Evolutionary conservation across 129 eudicot species (phyloP).

Genomic region (Centrapalus pauciflorus): DNA sequence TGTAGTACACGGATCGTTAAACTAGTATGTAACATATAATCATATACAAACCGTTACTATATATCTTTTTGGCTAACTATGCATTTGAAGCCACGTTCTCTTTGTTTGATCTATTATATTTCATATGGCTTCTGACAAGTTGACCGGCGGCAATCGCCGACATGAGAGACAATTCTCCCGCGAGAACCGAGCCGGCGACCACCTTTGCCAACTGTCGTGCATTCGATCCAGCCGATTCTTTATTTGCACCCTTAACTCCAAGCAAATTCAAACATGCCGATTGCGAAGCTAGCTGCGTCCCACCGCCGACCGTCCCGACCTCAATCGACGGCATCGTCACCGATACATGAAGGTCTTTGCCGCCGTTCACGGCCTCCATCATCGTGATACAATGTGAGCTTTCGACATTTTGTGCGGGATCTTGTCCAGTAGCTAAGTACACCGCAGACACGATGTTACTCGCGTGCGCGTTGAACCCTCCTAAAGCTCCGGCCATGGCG

Average conservation of each 20-base stretch:
- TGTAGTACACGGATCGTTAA: no score
- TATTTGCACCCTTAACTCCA: conserved; percentile 48
- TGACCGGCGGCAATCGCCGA: conserved; percentile 49
- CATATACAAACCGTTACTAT: no score
- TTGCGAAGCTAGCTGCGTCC: conserved; percentile 50
- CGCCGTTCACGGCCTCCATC: conserved; percentile 60
- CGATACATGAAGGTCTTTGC: conserved; percentile 49
- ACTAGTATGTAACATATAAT: no score
- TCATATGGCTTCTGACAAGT: conserved; percentile 58
- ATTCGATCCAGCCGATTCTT: conserved; percentile 33
- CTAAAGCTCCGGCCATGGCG: conserved; percentile 61
- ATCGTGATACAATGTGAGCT: conserved; percentile 60
- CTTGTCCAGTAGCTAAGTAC: conserved; percentile 54
- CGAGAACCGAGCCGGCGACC: conserved; percentile 52
- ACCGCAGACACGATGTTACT: conserved; percentile 56
- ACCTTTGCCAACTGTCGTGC: conserved; percentile 41
- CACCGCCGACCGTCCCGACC: no score
- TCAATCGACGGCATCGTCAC: conserved; percentile 50
- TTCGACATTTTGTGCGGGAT: conserved; percentile 55
- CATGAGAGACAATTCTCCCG: conserved; percentile 53
- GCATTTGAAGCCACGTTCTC: no score
- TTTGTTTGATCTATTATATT: conserved; percentile 45
- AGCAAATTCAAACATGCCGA: conserved; percentile 49
- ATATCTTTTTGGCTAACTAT: no score
- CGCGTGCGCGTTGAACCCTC: conserved; percentile 64